These are phyloP conservation scores for Xylaria nigripes DNA, from an alignment of 495 filamentous ascomycete species.

Conservation along the genomic window DNA sequence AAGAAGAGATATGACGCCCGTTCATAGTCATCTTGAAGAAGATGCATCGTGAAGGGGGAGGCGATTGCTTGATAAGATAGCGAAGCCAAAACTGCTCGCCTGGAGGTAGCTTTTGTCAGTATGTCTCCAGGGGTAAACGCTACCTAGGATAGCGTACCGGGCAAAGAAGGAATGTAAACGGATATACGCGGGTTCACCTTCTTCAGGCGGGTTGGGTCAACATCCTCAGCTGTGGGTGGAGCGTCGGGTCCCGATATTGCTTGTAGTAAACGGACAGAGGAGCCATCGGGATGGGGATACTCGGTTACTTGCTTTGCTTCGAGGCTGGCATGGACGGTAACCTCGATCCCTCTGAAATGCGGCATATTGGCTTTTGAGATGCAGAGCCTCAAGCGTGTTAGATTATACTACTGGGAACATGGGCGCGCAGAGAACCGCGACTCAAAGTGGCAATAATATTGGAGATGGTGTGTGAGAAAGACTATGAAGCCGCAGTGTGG, in stretches of 20 bases:
- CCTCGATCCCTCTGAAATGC: conserved; percentile 37
- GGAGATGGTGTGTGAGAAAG: too few relatives aligned
- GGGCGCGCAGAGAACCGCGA: neutral
- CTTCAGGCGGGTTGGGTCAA: conserved; percentile 17
- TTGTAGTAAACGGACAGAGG: conserved; percentile 28
- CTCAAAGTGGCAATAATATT: neutral
- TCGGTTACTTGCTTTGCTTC: conserved; percentile 32
- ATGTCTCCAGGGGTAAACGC: neutral
- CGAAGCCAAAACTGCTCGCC: conserved; percentile 39
- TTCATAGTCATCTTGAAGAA: conserved; percentile 48
- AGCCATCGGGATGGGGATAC: conserved; percentile 45
- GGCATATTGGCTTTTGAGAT: conserved; percentile 33
- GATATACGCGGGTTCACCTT: conserved; percentile 34
- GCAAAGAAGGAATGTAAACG: conserved; percentile 43
- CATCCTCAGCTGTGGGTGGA: neutral
- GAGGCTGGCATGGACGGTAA: conserved; percentile 30
- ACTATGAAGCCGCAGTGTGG: neutral
- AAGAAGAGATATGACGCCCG: conserved; percentile 35
- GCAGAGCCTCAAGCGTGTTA: neutral
- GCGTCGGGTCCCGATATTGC: conserved; percentile 5
- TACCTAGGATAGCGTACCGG: conserved; percentile 26
- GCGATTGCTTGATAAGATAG: conserved; percentile 30
- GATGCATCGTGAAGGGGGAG: conserved; percentile 28
- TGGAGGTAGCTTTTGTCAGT: conserved; percentile 14
- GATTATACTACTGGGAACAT: too few relatives aligned